Conservation (phyloP, 2,329 filamentous ascomycete genomes). For the Aureobasidium sp. region DNA sequence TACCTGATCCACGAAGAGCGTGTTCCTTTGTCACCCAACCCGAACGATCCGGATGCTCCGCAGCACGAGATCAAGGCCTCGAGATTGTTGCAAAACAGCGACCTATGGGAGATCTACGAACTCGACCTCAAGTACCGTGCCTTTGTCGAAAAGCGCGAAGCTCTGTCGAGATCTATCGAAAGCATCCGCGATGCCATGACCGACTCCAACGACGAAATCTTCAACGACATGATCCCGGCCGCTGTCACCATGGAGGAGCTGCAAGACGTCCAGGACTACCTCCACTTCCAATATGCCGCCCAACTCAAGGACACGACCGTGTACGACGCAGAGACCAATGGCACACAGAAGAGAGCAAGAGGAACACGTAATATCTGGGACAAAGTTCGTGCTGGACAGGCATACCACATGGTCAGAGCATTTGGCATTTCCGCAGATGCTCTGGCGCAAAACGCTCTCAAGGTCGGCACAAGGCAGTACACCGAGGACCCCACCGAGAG, state of each 20-base stretch:
- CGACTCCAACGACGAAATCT: conserved; percentile 62
- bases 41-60: conserved; percentile 61
- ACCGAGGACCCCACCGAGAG: conserved; percentile 76
- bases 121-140: conserved; percentile 93
- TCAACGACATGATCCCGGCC: conserved; percentile 73
- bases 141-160: conserved; percentile 83
- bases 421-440: conserved; percentile 87
- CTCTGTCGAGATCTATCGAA: conserved; percentile 67
- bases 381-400: conserved; percentile 70
- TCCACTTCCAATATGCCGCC: conserved; percentile 85
- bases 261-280: conserved; percentile 91
- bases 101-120: conserved; percentile 92
- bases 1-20: conserved; percentile 89
- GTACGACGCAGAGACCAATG: conserved; percentile 54
- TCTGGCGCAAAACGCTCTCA: conserved; percentile 78
- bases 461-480: conserved; percentile 68
- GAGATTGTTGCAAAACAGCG: conserved; percentile 84
- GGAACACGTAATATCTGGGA: conserved; percentile 75
- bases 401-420: conserved; percentile 75
- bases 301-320: conserved; percentile 74
- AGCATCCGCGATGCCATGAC: conserved; percentile 31
- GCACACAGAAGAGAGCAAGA: conserved; percentile 72
- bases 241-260: conserved; percentile 89
- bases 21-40: conserved; percentile 52
- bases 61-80: conserved; percentile 71